Base-by-base conservation (phyloP, 108 stramenopile species). In the Seminavis robusta region DNA sequence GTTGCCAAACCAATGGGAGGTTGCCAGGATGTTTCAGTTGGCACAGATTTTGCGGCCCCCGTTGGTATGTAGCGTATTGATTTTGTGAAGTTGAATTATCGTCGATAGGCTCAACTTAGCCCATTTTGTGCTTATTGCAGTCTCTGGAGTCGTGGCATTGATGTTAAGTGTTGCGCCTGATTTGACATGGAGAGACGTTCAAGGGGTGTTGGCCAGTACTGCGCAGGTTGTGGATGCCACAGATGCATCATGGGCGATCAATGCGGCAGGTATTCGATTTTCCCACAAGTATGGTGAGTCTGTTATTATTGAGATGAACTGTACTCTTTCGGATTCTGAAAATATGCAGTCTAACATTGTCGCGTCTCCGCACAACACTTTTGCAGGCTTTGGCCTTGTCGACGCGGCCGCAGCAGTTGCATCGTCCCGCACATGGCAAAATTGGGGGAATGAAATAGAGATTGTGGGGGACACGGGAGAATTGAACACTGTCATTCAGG, bases 301-400 rank as follows among this genome's bases (percentile, higher is more conserved):
- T n/a, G n/a, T n/a, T n/a, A n/a, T n/a, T n/a, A n/a, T n/a, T n/a
- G n/a, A n/a, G n/a, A n/a, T n/a, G n/a, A n/a, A n/a, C n/a, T n/a
- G n/a, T n/a, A n/a, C n/a, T n/a, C n/a, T n/a, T n/a, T n/a, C n/a
- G n/a, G n/a, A n/a, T n/a, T n/a, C n/a, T n/a, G n/a, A n/a, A n/a
- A n/a, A n/a, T n/a, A n/a, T n/a, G n/a, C n/a, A n/a, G n/a, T n/a
- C n/a, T n/a, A n/a, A n/a, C n/a, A n/a, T n/a, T n/a, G n/a, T n/a
- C n/a, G n/a, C n/a, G n/a, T n/a, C n/a, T n/a, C n/a, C n/a, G n/a
- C n/a, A n/a, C n/a, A n/a, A n/a, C n/a, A n/a, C n/a, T n/a, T n/a
- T n/a, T n/a, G n/a, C n/a, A n/a, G n/a, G 77, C 4, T 78, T 78
- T 65, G 77, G 77, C 20, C 50, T 72, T 30, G 59, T 78, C 31